These are phyloP conservation scores for Oryza coarctata DNA, from an alignment of 176 grass and related monocot genomes.

Conservation along the genomic window DNA sequence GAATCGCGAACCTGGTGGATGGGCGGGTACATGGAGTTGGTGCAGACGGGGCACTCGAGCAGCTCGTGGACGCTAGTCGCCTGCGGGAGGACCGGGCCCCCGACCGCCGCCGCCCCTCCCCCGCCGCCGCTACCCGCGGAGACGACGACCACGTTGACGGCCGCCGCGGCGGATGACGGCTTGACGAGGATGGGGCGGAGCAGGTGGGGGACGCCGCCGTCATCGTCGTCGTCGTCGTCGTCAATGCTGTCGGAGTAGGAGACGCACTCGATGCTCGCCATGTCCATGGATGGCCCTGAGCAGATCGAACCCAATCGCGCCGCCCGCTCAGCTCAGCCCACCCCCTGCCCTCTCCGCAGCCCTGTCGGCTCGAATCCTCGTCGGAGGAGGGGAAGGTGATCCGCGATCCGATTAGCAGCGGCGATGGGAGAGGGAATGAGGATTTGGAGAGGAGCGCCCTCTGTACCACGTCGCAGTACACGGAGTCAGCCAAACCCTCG, in stretches of 20 bases:
- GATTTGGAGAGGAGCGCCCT: too few species aligned
- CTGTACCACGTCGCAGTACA: too few species aligned
- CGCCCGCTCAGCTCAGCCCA: too few species aligned
- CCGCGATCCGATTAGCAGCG: background rate
- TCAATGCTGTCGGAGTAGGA: constrained; percentile 61
- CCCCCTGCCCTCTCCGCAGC: too few species aligned
- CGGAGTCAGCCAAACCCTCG: too few species aligned
- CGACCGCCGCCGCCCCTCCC: background rate
- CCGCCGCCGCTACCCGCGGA: constrained; percentile 18
- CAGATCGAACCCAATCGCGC: constrained; percentile 27
- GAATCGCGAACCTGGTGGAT: constrained; percentile 49
- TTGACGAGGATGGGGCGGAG: constrained; percentile 55
- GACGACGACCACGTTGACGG: constrained; percentile 26
- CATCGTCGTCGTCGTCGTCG: constrained; percentile 55
- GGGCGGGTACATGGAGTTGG: constrained; percentile 63
- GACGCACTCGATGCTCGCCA: constrained; percentile 73
- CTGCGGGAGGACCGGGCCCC: background rate
- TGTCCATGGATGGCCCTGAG: constrained; percentile 55
- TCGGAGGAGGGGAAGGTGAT: background rate
- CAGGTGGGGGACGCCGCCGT: constrained; percentile 29
- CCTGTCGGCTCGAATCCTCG: too few species aligned
- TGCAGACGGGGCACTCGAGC: constrained; percentile 66
- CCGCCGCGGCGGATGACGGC: constrained; percentile 26
- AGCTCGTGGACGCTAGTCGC: constrained; percentile 60
- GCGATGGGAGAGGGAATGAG: too few species aligned